Evolutionary conservation across 371 early-diverging fungal species (phyloP).

Genomic region (Rhizopus stolonifer): DNA sequence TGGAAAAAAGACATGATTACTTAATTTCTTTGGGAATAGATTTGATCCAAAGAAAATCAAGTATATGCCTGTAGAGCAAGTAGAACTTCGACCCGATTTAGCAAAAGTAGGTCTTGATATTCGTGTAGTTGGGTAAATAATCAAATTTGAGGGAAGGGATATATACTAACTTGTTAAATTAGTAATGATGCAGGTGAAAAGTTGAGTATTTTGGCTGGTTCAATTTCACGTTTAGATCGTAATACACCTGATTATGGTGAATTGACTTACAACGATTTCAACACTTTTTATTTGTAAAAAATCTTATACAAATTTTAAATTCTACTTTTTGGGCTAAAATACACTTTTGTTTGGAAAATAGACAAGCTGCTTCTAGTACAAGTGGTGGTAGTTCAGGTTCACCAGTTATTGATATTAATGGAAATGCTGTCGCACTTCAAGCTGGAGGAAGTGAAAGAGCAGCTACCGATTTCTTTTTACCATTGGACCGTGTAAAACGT

Average conservation of each 20-base stretch:
- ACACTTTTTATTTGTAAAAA: conserved; percentile 72
- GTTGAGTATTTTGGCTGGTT: conserved; percentile 84
- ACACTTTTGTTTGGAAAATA: conserved; percentile 14
- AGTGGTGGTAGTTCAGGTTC: conserved; percentile 87
- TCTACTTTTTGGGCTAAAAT: too few species aligned
- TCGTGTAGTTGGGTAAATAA: conserved; percentile 78
- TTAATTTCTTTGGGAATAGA: conserved; percentile 32
- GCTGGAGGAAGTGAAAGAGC: conserved; percentile 82
- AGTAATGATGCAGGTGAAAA: conserved; percentile 93
- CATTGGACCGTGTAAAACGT: conserved; percentile 78
- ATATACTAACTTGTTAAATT: neutral
- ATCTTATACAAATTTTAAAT: neutral
- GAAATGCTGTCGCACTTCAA: conserved; percentile 90
- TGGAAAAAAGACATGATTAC: neutral
- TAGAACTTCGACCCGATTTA: conserved; percentile 75
- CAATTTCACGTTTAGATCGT: conserved; percentile 87
- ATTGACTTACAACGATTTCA: conserved; percentile 72
- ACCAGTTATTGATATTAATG: conserved; percentile 91
- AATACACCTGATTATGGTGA: conserved; percentile 64
- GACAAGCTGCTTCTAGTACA: conserved; percentile 77
- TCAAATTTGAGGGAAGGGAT: neutral
- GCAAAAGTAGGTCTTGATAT: conserved; percentile 92
- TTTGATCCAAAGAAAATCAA: conserved; percentile 75
- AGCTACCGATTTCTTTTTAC: conserved; percentile 93
- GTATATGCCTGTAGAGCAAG: conserved; percentile 80